These are phyloP conservation scores for Lactifluus volemus DNA, from an alignment of 768 basidiomycete genomes.

Conservation along the genomic window DNA sequence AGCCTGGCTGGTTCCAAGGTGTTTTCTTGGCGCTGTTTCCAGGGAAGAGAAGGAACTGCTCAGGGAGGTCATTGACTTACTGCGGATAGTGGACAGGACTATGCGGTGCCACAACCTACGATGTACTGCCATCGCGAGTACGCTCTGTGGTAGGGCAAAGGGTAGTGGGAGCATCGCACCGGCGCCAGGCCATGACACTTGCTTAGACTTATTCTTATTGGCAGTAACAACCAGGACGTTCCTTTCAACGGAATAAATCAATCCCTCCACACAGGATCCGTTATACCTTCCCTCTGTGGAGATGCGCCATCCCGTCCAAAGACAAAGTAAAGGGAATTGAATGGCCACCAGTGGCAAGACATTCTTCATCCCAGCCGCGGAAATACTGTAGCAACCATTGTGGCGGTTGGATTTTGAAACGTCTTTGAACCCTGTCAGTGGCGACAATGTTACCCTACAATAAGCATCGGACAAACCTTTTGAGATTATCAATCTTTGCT, in stretches of 20 bases:
- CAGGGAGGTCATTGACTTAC: not conserved
- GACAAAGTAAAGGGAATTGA: not conserved
- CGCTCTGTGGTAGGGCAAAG: not conserved
- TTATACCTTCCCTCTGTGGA: not conserved
- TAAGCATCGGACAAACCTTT: not conserved
- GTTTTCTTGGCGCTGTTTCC: not conserved
- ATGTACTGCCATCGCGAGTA: not conserved
- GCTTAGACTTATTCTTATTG: too few relatives aligned
- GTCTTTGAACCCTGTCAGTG: not conserved
- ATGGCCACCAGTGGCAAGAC: not conserved
- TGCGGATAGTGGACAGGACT: not conserved
- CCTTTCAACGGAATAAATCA: not conserved
- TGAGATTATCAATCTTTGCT: not conserved
- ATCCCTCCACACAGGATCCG: not conserved
- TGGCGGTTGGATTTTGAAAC: not conserved
- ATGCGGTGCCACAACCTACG: not conserved
- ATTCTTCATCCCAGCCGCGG: not conserved
- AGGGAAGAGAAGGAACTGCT: not conserved
- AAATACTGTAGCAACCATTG: too few relatives aligned
- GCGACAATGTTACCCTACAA: not conserved
- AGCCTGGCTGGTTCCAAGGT: not conserved
- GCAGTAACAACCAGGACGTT: not conserved
- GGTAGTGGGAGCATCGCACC: not conserved
- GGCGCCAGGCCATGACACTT: not conserved
- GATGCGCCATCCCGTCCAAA: not conserved